Conservation (phyloP, 441 rosid genomes). For the Brassica hybrid region DNA sequence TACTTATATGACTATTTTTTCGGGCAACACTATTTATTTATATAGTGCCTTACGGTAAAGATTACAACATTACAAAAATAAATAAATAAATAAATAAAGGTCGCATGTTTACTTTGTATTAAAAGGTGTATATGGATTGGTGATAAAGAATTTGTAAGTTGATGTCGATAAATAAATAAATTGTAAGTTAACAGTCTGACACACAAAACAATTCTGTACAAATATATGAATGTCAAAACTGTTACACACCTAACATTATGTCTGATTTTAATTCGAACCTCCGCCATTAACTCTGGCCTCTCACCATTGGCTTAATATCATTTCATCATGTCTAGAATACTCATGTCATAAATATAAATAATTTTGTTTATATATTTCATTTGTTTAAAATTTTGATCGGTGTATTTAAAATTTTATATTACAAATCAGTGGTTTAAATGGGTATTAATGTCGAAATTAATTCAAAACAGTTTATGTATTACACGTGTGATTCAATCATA, state of each 20-base stretch:
- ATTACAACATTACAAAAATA: not conserved
- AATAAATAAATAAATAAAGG: not conserved
- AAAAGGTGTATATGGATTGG: not conserved
- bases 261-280: not conserved
- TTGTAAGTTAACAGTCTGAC: not conserved
- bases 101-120: not conserved
- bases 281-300: not conserved
- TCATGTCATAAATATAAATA: too few relatives aligned
- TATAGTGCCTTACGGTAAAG: not conserved
- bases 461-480: not conserved
- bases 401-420: too few relatives aligned
- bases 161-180: not conserved
- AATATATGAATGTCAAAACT: not conserved
- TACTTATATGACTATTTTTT: not conserved
- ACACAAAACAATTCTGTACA: not conserved
- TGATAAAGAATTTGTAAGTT: not conserved
- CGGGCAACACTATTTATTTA: not conserved
- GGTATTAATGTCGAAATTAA: not conserved
- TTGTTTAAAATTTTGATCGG: not conserved
- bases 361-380: not conserved
- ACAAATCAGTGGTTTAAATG: too few relatives aligned
- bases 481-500: not conserved
- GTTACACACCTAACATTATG: conserved; percentile 1
- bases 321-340: too few relatives aligned
- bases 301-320: not conserved